Base-by-base conservation (phyloP, 495 filamentous ascomycete genomes). In the Lophium mytilinum region DNA sequence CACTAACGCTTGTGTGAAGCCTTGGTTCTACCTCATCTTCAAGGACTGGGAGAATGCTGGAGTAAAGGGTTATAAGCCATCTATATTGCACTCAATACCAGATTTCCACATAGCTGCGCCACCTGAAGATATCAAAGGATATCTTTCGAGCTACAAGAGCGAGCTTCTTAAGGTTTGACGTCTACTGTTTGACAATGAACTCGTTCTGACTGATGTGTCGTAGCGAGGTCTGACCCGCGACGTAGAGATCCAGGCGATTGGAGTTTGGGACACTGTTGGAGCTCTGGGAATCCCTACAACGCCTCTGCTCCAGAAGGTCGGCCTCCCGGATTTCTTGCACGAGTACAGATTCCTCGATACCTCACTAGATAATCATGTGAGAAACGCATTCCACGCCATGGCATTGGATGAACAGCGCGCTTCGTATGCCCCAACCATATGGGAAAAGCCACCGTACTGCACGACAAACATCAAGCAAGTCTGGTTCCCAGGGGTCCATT, bases 21-120 rank as follows among this genome's bases (percentile, higher is more conserved):
- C 17, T 15, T 55, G 43, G 12, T 70, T 70, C 48, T 67, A 67
- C 54, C 52, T 53, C 11, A 56, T 67, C 10, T 70, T 65, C 53
- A 49, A 61, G 30, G 68, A 68, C 40, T 70, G 64, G 62, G 58
- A 67, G 36, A 55, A 57, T 24, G 61, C 58, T 11, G 63, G 62
- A 7, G 57, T 60, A 37, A 43, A 49, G 14, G 40, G 54, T 18
- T 67, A 67, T 49, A 57, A 37, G 53, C 64, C 64, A 7, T 30
- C 55, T 41, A 60, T 66, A 35, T 19, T 40, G 4, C 8, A 18
- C 10, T 1, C 15, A 15, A 39, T 50, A 30, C 54, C 54, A 10
- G 45, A 40, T 7, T 65, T 65, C 41, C 18, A 56, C 10, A 17
- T 56, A 47, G 30, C 24, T n/a, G 18, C 43, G 17, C 39, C 48